Conservation (phyloP, 345 rosid species). For the Moricandia arvensis region DNA sequence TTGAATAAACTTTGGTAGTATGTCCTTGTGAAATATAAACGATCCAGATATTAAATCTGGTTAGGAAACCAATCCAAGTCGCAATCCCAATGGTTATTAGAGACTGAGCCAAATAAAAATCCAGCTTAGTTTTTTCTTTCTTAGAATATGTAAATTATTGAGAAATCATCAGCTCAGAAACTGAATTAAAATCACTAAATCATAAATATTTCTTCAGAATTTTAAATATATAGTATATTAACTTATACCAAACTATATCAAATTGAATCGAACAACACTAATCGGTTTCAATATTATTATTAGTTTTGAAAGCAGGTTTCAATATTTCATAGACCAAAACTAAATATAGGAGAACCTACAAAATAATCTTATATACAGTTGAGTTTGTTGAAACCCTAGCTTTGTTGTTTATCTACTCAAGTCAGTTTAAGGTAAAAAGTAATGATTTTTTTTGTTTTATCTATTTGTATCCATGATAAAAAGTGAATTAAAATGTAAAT, state of each 20-base stretch:
- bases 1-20: background rate
- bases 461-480: background rate
- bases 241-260: no score
- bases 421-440: background rate
- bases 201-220: background rate
- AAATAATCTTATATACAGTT: background rate
- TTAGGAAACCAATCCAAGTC: background rate
- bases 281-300: background rate
- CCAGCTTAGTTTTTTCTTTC: background rate
- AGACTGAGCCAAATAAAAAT: background rate
- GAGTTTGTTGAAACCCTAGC: background rate
- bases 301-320: no score
- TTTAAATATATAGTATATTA: no score
- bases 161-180: background rate
- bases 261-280: background rate
- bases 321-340: background rate
- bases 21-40: background rate
- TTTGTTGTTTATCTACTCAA: background rate
- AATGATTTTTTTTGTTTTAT: background rate
- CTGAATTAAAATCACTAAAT: background rate
- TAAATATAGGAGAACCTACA: background rate
- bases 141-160: no score
- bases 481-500: no score
- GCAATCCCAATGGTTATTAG: background rate
- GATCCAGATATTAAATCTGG: background rate